phyloP scores from a whole-genome alignment of 306 rosid genomes.

The Dryas octopetala region DNA sequence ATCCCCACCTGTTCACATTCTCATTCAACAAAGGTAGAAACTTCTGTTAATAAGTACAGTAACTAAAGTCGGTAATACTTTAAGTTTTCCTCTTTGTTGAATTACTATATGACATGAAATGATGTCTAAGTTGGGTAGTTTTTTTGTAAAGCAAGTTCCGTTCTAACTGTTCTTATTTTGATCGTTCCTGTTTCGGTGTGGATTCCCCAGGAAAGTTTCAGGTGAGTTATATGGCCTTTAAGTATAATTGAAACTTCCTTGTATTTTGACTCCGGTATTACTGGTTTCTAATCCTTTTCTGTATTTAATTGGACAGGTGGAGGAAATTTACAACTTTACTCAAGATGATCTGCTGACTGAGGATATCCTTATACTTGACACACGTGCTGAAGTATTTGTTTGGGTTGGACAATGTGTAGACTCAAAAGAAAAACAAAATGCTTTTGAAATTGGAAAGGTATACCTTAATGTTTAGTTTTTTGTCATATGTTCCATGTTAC shows the following conservation, averaged over 20 bases:
- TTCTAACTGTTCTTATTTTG: slow-evolving; percentile 46
- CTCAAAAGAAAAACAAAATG: slow-evolving; percentile 81
- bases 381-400: slow-evolving; percentile 95
- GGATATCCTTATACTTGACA: slow-evolving; percentile 89
- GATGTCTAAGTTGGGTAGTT: slow-evolving; percentile 23
- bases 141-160: slow-evolving; percentile 24
- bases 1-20: slow-evolving; percentile 85
- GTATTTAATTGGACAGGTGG: slow-evolving; percentile 52
- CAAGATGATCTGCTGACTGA: slow-evolving; percentile 96
- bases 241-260: slow-evolving; percentile 16
- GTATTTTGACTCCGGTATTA: slow-evolving; percentile 7
- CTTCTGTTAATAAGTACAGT: slow-evolving; percentile 5
- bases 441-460: slow-evolving; percentile 86
- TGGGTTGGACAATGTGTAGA: slow-evolving; percentile 97
- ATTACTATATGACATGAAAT: background rate
- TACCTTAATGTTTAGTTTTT: slow-evolving; percentile 22
- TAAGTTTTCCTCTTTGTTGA: background rate
- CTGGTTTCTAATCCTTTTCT: slow-evolving; percentile 32
- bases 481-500: slow-evolving; percentile 11
- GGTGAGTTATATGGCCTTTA: slow-evolving; percentile 54
- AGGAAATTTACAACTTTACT: slow-evolving; percentile 84
- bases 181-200: slow-evolving; percentile 38
- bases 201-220: slow-evolving; percentile 78
- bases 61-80: background rate
- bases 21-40: slow-evolving; percentile 70